These are phyloP conservation scores for Chrysophaeum taylorii DNA, from an alignment of 352 stramenopile genomes.

Conservation along the genomic window DNA sequence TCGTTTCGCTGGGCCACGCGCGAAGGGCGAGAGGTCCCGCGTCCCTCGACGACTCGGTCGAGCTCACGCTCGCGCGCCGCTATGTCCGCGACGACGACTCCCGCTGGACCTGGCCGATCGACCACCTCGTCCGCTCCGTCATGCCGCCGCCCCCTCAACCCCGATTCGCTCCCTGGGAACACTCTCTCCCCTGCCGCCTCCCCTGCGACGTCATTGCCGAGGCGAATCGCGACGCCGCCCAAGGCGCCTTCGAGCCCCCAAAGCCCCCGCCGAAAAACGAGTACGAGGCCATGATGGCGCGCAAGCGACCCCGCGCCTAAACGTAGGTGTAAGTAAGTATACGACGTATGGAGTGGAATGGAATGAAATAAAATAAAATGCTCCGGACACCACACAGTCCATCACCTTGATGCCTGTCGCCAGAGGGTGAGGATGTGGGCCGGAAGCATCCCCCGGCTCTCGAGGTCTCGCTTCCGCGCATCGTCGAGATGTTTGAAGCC, in stretches of 20 bases:
- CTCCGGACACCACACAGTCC: too few relatives aligned
- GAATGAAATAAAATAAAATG: too few relatives aligned
- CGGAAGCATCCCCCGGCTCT: too few relatives aligned
- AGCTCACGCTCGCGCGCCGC: neutral
- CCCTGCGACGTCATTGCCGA: slow-evolving; percentile 2
- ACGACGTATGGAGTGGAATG: too few relatives aligned
- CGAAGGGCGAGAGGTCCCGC: neutral
- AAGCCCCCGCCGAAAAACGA: neutral
- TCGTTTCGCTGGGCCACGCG: slow-evolving; percentile 4
- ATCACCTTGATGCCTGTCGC: too few relatives aligned
- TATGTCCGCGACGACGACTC: slow-evolving; percentile 16
- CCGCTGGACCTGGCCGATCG: neutral
- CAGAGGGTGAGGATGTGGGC: too few relatives aligned
- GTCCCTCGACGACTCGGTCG: neutral
- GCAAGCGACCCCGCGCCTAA: neutral
- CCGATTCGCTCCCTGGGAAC: slow-evolving; percentile 7
- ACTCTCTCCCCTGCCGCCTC: slow-evolving; percentile 2
- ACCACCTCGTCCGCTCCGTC: neutral
- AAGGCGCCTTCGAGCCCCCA: neutral
- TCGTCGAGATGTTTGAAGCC: too few relatives aligned
- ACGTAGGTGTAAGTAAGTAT: too few relatives aligned
- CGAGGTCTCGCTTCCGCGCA: too few relatives aligned
- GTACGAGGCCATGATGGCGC: neutral
- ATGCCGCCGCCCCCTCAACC: neutral
- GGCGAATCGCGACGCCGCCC: neutral